phyloP scores from a whole-genome alignment of 331 rosid species.

The Telfairia occidentalis region DNA sequence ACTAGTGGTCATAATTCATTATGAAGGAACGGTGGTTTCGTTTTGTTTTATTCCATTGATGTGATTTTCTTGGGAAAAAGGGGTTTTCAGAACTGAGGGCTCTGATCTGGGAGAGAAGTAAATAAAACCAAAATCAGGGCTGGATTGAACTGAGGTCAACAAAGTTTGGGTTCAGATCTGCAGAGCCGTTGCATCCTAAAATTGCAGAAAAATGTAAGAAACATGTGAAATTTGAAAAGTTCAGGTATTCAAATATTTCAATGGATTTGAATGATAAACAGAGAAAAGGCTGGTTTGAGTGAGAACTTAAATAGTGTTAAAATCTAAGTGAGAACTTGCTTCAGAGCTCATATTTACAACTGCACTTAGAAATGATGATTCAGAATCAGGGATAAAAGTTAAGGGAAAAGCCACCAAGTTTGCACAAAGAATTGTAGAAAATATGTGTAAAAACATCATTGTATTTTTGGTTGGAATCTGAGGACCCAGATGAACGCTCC shows the following conservation, averaged over 20 bases:
- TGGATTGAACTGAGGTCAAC: not conserved
- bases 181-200: not conserved
- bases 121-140: not conserved
- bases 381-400: not conserved
- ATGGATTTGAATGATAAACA: not conserved
- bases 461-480: not conserved
- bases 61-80: not conserved
- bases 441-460: not conserved
- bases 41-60: not conserved
- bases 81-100: not conserved
- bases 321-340: not conserved
- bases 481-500: slow-evolving; percentile 3
- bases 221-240: not conserved
- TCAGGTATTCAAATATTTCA: not conserved
- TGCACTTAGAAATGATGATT: not conserved
- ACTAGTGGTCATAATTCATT: not conserved
- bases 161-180: not conserved
- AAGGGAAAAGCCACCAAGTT: not conserved
- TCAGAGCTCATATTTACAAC: not conserved
- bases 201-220: not conserved
- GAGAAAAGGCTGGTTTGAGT: not conserved
- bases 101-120: not conserved
- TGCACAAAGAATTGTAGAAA: too few species aligned
- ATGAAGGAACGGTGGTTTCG: not conserved
- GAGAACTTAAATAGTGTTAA: not conserved